phyloP scores from a whole-genome alignment of 345 rosid genomes.

The Eucalyptus shirleyi region DNA sequence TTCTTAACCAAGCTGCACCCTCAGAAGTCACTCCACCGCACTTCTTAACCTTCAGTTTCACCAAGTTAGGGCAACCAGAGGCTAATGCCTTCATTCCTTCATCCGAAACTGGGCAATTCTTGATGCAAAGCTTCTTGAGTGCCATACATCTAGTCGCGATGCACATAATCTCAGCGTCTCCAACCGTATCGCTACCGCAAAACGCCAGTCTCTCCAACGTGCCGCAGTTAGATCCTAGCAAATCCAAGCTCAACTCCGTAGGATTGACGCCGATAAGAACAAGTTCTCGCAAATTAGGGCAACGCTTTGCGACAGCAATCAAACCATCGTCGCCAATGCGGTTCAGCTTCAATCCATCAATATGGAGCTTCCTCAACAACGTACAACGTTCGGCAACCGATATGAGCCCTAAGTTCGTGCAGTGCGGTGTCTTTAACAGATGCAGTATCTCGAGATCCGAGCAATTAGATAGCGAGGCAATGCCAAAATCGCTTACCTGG shows the following conservation, averaged over 20 bases:
- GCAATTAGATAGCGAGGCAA: slow-evolving; percentile 43
- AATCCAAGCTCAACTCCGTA: slow-evolving; percentile 42
- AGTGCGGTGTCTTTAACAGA: slow-evolving; percentile 61
- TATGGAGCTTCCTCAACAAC: slow-evolving; percentile 59
- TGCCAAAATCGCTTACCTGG: slow-evolving; percentile 53
- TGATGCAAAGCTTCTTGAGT: slow-evolving; percentile 66
- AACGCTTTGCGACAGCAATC: slow-evolving; percentile 35
- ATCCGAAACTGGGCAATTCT: slow-evolving; percentile 54
- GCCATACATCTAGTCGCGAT: slow-evolving; percentile 55
- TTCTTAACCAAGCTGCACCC: not conserved
- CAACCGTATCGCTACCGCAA: slow-evolving; percentile 69
- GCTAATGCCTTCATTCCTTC: slow-evolving; percentile 59
- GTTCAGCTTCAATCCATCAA: slow-evolving; percentile 66
- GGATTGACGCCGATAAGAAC: slow-evolving; percentile 69
- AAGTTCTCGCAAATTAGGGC: slow-evolving; percentile 58
- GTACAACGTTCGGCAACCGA: slow-evolving; percentile 45
- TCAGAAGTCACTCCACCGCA: slow-evolving; percentile 55
- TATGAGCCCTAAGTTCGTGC: slow-evolving; percentile 45
- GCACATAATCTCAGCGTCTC: slow-evolving; percentile 50
- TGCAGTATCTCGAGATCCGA: slow-evolving; percentile 56
- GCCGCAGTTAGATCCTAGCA: slow-evolving; percentile 46
- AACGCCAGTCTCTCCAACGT: slow-evolving; percentile 61
- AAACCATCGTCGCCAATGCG: slow-evolving; percentile 62
- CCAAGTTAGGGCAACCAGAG: slow-evolving; percentile 63
- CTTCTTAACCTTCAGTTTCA: slow-evolving; percentile 77